Evolutionary conservation across 768 basidiomycete genomes (phyloP).

Genomic region (Russula virescens): DNA sequence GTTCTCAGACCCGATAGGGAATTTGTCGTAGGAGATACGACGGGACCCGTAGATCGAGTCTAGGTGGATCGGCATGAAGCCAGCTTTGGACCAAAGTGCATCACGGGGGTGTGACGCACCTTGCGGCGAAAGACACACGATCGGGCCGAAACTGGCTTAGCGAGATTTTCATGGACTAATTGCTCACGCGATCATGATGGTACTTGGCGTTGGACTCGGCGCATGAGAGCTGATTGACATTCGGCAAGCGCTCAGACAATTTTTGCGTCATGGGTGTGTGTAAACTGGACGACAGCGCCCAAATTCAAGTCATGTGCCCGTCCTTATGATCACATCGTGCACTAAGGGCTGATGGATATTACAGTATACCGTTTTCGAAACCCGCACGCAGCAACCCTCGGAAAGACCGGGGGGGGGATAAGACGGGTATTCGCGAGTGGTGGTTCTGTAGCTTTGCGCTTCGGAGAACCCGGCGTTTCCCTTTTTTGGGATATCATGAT

Average conservation of each 20-base stretch:
- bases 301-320: neutral
- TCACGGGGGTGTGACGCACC: neutral
- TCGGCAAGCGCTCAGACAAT: no score
- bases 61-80: neutral
- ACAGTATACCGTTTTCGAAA: neutral
- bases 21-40: neutral
- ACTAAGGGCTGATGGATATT: neutral
- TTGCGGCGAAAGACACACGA: neutral
- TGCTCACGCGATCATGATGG: neutral
- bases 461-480: neutral
- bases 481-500: slow-evolving; percentile 1
- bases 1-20: neutral
- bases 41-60: neutral
- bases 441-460: neutral
- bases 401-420: neutral
- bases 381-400: neutral
- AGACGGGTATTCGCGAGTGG: no score
- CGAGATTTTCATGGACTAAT: neutral
- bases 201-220: neutral
- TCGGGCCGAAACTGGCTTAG: neutral
- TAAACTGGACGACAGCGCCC: neutral
- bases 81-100: neutral
- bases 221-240: neutral
- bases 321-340: neutral
- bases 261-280: slow-evolving; percentile 2